These are phyloP conservation scores for Alnus rubra DNA, from an alignment of 306 rosid genomes.

Conservation along the genomic window DNA sequence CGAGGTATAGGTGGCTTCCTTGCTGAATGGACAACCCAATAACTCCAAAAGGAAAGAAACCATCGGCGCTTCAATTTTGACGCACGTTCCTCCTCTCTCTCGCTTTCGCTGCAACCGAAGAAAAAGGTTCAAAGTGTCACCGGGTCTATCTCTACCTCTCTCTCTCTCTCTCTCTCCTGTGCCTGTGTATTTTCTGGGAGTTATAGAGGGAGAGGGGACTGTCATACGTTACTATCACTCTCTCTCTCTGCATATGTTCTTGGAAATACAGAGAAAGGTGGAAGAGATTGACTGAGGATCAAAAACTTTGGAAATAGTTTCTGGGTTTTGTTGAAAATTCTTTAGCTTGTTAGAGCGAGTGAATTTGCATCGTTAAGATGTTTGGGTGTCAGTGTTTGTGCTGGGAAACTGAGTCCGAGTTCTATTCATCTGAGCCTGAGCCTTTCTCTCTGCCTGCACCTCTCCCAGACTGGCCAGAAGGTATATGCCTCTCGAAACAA, in stretches of 20 bases:
- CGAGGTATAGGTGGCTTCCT: too few relatives aligned
- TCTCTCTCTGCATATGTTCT: not conserved
- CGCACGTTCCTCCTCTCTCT: not conserved
- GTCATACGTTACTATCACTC: not conserved
- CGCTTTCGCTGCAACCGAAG: not conserved
- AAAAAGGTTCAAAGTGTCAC: too few relatives aligned
- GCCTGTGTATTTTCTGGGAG: not conserved
- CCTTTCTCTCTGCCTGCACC: conserved; percentile 75
- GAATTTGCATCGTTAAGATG: conserved; percentile 34
- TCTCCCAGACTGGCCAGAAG: conserved; percentile 87
- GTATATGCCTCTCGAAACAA: conserved; percentile 26
- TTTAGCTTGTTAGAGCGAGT: not conserved
- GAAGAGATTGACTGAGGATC: conserved; percentile 4
- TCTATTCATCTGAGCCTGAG: conserved; percentile 40
- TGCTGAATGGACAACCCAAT: too few relatives aligned
- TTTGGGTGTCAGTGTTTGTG: conserved; percentile 63
- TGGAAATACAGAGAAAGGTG: not conserved
- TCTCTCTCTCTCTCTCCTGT: conserved; percentile 10
- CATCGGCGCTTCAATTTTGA: not conserved
- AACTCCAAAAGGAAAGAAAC: too few relatives aligned
- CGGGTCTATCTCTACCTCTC: not conserved
- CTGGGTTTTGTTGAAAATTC: not conserved
- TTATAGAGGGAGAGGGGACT: not conserved
- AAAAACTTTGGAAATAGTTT: not conserved
- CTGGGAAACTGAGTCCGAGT: conserved; percentile 45